These are phyloP conservation scores for Aspergillus aculeatinus DNA, from an alignment of 2,329 filamentous ascomycete species.

Conservation along the genomic window DNA sequence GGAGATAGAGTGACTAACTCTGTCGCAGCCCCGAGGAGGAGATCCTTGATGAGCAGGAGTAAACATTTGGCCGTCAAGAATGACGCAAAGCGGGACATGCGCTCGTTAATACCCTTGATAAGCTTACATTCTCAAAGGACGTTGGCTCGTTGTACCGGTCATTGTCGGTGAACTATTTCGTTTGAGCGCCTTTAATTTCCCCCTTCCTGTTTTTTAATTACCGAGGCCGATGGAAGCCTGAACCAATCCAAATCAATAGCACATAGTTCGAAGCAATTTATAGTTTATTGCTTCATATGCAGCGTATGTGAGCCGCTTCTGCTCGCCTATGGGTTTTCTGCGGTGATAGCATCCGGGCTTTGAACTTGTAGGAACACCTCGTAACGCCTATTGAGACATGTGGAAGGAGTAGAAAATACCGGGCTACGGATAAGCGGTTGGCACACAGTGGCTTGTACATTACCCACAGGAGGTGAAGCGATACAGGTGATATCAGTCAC, in stretches of 20 bases:
- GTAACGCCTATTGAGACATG: no score
- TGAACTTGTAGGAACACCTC: no score
- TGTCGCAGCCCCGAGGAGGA: constrained; percentile 67
- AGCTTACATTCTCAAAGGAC: constrained; percentile 33
- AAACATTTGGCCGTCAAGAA: constrained; percentile 37
- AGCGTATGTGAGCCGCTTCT: no score
- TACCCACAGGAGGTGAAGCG: no score
- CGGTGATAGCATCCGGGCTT: no score
- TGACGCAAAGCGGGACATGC: constrained; percentile 29
- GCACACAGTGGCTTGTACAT: no score
- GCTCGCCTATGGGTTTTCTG: no score
- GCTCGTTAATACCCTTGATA: constrained; percentile 41
- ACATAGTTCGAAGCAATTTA: constrained; percentile 37
- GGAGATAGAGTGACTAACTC: constrained; percentile 20
- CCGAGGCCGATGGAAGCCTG: constrained; percentile 24
- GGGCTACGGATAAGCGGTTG: no score
- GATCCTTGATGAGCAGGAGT: constrained; percentile 70
- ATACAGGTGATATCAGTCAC: no score
- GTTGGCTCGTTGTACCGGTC: constrained; percentile 21
- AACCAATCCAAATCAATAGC: constrained; percentile 28
- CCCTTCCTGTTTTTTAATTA: constrained; percentile 38
- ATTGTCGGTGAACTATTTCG: constrained; percentile 32
- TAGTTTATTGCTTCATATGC: neutral
- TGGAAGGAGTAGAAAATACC: no score
- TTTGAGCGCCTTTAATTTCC: constrained; percentile 38